These are phyloP conservation scores for Colletotrichum magnum DNA, from an alignment of 2,329 filamentous ascomycete species.

Conservation along the genomic window DNA sequence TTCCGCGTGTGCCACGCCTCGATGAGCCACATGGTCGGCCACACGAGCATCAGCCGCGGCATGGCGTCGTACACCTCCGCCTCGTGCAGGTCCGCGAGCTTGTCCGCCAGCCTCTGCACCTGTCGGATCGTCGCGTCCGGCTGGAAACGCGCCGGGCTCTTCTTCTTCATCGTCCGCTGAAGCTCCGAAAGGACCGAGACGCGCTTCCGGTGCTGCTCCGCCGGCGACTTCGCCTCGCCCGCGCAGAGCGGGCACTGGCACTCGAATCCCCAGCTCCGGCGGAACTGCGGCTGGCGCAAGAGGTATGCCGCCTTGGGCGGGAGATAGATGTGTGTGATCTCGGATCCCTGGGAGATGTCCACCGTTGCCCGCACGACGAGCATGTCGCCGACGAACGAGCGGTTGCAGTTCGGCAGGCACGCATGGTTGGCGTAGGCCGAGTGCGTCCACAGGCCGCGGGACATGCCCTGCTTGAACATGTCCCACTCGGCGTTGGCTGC, in stretches of 20 bases:
- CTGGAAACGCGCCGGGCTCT: constrained; percentile 43
- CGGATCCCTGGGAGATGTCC: constrained; percentile 53
- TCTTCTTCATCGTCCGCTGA: constrained; percentile 48
- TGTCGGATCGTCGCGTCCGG: constrained; percentile 50
- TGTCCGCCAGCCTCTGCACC: constrained; percentile 48
- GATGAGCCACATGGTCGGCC: constrained; percentile 53
- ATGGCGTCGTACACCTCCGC: constrained; percentile 46
- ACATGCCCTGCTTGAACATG: constrained; percentile 43
- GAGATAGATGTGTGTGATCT: constrained; percentile 56
- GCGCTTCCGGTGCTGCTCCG: constrained; percentile 42
- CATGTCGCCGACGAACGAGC: constrained; percentile 54
- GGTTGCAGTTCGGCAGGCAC: constrained; percentile 50
- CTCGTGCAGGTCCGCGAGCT: constrained; percentile 52
- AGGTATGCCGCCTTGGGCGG: constrained; percentile 50
- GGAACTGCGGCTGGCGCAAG: constrained; percentile 46
- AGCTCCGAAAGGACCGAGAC: constrained; percentile 43
- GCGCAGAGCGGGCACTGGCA: constrained; percentile 56
- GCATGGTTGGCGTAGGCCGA: constrained; percentile 56
- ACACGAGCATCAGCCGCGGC: constrained; percentile 52
- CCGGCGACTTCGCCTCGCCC: constrained; percentile 45
- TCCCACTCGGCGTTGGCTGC: constrained; percentile 46
- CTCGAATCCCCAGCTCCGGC: constrained; percentile 55
- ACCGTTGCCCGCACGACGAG: constrained; percentile 51
- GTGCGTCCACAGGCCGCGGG: constrained; percentile 50
- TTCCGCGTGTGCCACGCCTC: constrained; percentile 49